Evolutionary conservation across 805 yeast species (phyloP).

Genomic region (Scheffersomyces coipomensis): DNA sequence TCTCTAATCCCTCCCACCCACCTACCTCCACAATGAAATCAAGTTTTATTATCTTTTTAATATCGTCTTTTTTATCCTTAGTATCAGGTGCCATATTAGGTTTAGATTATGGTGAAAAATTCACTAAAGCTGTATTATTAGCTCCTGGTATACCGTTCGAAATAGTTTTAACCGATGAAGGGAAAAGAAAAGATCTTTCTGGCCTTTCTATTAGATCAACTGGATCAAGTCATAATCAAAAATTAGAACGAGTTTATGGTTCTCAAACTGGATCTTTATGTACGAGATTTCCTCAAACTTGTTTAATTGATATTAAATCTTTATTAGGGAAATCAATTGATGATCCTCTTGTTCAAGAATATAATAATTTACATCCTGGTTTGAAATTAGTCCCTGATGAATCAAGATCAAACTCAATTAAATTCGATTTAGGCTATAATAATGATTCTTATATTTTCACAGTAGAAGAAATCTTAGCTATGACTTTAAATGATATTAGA

Average conservation of each 20-base stretch:
- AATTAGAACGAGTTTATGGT: conserved; percentile 74
- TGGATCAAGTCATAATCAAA: conserved; percentile 29
- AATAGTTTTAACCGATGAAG: conserved; percentile 82
- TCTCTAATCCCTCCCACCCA: too few relatives aligned
- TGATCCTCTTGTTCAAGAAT: conserved; percentile 47
- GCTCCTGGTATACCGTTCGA: conserved; percentile 92
- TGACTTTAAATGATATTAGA: conserved; percentile 70
- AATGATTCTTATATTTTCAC: conserved; percentile 32
- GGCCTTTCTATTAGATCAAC: conserved; percentile 64
- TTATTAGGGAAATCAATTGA: conserved; percentile 64
- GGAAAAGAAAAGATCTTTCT: conserved; percentile 84
- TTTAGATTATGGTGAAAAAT: conserved; percentile 85
- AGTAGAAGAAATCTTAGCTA: conserved; percentile 81
- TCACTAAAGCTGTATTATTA: conserved; percentile 79
- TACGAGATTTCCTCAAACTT: conserved; percentile 69
- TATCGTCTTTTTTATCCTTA: conserved; percentile 12
- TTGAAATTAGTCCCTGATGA: conserved; percentile 39
- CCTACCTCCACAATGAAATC: too few relatives aligned
- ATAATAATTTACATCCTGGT: conserved; percentile 59
- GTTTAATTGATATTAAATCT: conserved; percentile 66
- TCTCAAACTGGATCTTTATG: conserved; percentile 68
- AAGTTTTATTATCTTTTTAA: background rate
- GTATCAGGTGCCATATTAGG: conserved; percentile 71
- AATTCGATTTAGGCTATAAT: conserved; percentile 47
- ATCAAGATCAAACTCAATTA: conserved; percentile 48